Percentiles rank a stretch among this genome's conserved stretches.
phyloP scores from a whole-genome alignment of 2,329 filamentous ascomycete species.

The Xylariaceae sp. region DNA sequence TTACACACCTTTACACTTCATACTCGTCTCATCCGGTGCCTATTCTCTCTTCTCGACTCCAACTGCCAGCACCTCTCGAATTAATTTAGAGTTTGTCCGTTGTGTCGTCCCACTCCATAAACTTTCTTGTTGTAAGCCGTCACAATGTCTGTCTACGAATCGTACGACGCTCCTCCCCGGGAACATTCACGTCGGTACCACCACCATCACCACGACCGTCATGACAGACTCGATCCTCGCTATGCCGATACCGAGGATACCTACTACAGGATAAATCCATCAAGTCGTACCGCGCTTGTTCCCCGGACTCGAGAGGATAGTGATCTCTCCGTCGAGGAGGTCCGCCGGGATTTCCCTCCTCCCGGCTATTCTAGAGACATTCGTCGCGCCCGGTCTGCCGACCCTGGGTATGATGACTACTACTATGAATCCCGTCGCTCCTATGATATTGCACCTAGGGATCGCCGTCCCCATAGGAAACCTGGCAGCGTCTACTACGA shows the following conservation, averaged over 20 bases:
- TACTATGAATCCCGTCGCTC: conserved; percentile 52
- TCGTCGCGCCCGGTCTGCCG: conserved; percentile 66
- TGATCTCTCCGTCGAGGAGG: conserved; percentile 76
- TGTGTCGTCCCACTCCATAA: conserved; percentile 1
- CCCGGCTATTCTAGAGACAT: conserved; percentile 58
- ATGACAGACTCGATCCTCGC: conserved; percentile 55
- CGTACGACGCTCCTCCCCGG: conserved; percentile 50
- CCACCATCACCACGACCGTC: conserved; percentile 58
- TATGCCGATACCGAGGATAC: conserved; percentile 57
- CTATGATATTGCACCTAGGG: conserved; percentile 31
- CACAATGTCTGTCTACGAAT: conserved; percentile 55
- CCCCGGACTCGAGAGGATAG: conserved; percentile 70
- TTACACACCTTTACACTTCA: not conserved
- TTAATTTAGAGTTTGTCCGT: conserved; percentile 18
- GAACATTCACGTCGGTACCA: conserved; percentile 55
- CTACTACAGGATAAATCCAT: conserved; percentile 48
- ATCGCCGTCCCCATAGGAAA: conserved; percentile 52
- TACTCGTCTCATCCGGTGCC: conserved; percentile 2
- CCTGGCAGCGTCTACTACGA: conserved; percentile 57
- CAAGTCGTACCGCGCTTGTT: conserved; percentile 53
- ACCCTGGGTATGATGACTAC: conserved; percentile 62
- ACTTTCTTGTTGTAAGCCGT: not conserved
- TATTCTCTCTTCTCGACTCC: conserved; percentile 2
- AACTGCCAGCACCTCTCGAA: conserved; percentile 4
- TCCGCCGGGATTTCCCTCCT: conserved; percentile 81